phyloP scores from a whole-genome alignment of 352 stramenopile genomes.

The Phytophthora sojae region DNA sequence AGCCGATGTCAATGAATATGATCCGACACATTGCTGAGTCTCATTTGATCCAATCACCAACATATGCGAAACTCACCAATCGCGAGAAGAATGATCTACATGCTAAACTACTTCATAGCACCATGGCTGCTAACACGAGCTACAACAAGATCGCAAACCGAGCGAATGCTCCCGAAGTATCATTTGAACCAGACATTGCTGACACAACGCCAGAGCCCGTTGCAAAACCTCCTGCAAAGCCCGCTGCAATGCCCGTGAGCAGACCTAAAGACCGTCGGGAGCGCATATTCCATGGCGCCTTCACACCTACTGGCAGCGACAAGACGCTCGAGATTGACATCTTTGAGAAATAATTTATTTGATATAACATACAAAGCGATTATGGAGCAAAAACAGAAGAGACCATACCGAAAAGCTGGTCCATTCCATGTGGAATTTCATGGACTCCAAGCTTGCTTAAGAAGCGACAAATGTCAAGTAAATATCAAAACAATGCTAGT shows the following conservation, averaged over 20 bases:
- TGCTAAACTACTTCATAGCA: neutral
- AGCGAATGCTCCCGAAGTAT: neutral
- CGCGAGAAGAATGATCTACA: neutral
- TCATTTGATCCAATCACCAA: neutral
- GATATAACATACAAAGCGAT: neutral
- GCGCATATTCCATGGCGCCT: neutral
- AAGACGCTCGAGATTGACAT: neutral
- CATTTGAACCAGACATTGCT: neutral
- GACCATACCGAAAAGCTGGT: neutral
- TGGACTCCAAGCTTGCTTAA: neutral
- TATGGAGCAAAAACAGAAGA: neutral
- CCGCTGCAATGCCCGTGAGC: no score
- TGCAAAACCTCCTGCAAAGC: neutral
- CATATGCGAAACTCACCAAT: neutral
- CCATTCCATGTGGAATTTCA: neutral
- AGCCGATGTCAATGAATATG: neutral
- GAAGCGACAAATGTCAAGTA: neutral
- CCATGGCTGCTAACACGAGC: neutral
- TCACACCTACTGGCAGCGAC: neutral
- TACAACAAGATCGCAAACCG: neutral
- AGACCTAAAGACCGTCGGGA: neutral
- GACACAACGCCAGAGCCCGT: neutral
- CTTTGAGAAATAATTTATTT: neutral
- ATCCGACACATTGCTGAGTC: neutral
- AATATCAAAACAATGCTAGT: constrained; percentile 15